phyloP scores from a whole-genome alignment of 2,329 filamentous ascomycete genomes.

The Neurospora sp. region DNA sequence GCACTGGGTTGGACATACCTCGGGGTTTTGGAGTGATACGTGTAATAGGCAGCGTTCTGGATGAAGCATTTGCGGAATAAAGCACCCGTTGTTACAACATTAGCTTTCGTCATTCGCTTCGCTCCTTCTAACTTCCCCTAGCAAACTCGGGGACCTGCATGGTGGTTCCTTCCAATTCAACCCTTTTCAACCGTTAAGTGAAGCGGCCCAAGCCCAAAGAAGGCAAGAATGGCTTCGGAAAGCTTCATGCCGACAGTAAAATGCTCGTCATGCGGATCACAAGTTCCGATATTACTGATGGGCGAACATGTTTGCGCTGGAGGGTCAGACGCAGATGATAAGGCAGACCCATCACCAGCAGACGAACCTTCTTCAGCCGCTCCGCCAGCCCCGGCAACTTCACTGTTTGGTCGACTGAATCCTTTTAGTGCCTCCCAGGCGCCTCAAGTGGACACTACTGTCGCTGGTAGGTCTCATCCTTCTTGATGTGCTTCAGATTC shows the following conservation, averaged over 20 bases:
- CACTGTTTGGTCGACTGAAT: constrained; percentile 27
- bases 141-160: constrained; percentile 3
- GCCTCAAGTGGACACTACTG: constrained; percentile 40
- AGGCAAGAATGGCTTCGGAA: constrained; percentile 43
- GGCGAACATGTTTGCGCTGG: constrained; percentile 68
- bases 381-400: constrained; percentile 23
- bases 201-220: constrained; percentile 24
- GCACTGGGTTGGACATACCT: background rate
- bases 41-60: background rate
- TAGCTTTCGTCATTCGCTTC: constrained; percentile 2
- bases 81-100: background rate
- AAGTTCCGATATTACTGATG: constrained; percentile 79
- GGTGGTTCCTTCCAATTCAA: constrained; percentile 4
- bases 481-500: background rate
- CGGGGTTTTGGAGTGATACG: background rate
- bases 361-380: constrained; percentile 21
- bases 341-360: constrained; percentile 3
- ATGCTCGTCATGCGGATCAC: constrained; percentile 68
- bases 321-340: constrained; percentile 37
- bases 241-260: constrained; percentile 75
- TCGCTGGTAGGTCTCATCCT: constrained; percentile 36
- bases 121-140: constrained; percentile 3
- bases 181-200: constrained; percentile 2
- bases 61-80: background rate
- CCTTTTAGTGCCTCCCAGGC: constrained; percentile 28